Evolutionary conservation across 805 yeast genomes (phyloP), one percentile per base, ranked within the genome.

Genomic region (Yarrowia keelungensis): DNA sequence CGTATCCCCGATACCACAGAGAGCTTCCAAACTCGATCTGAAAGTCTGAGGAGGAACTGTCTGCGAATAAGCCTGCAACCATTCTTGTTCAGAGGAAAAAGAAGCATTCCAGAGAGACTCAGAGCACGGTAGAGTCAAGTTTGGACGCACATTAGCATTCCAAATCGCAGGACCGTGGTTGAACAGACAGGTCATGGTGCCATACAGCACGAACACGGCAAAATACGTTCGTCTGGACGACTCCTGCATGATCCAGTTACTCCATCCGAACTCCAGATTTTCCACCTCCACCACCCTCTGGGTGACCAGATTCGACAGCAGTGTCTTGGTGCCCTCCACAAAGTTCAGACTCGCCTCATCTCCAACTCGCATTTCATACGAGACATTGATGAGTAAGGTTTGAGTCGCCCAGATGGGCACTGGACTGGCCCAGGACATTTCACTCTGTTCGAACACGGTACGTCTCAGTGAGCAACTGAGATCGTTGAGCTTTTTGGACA

Each of bases 331-430:
- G 3, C 75, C 68, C 64, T 74, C 71, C 5, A 76, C 73, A 58
- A 70, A 74, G 53, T 73, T 77, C n/a, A 75, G 71, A 1, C 75
- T 75, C 9, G 76, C 70, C 8, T 76, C 73, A 49, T 76, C 78
- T n/a, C 77, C 76, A 14, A 73, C 69, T 75, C 76, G 74, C 54
- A 76, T 74, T 12, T 75, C 76, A 58, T 71, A 76, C 8, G 75
- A 71, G 50, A 76, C 67, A 68, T 73, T 74, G 50, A 76, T 69
- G 5, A 74, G 47, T 62, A 74, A 69, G 8, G 77, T 69, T 69
- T 76, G 79, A 9, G 73, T 69, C 16, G 75, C 74, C 78, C 78
- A 76, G 10, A 76, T 69, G 26, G 77, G 77, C 9, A 72, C 71
- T 9, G 70, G 51, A 10, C 73, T 65, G 8, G 71, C 69, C 41